phyloP scores from a whole-genome alignment of 1,139 yeast genomes.

The Zygosaccharomyces sapae region DNA sequence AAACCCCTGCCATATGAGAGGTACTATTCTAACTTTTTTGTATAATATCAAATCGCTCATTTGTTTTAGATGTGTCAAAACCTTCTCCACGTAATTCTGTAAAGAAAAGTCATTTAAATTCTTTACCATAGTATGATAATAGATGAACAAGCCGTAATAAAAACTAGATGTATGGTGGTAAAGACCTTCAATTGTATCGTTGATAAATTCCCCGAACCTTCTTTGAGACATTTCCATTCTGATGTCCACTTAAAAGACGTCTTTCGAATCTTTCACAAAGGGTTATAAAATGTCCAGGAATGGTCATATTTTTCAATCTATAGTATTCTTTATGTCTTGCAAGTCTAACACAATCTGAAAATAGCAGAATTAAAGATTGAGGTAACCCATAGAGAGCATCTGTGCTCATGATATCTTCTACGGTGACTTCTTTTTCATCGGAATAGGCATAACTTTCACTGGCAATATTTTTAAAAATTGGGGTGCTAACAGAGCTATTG shows the following conservation, averaged over 20 bases:
- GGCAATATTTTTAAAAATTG: conserved; percentile 25
- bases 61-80: conserved; percentile 60
- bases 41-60: conserved; percentile 55
- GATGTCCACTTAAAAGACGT: conserved; percentile 60
- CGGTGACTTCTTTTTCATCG: conserved; percentile 33
- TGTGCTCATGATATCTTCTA: conserved; percentile 56
- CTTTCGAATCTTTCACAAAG: conserved; percentile 48
- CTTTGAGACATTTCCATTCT: conserved; percentile 43
- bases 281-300: conserved; percentile 40
- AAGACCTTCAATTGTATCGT: conserved; percentile 61
- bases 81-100: conserved; percentile 54
- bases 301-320: conserved; percentile 27
- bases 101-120: conserved; percentile 45
- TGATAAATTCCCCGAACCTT: conserved; percentile 40
- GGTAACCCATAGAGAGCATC: conserved; percentile 85
- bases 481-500: conserved; percentile 14
- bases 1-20: conserved; percentile 85
- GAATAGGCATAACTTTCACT: conserved; percentile 31
- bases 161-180: conserved; percentile 80
- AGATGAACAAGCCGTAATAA: conserved; percentile 69
- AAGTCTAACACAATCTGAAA: conserved; percentile 65
- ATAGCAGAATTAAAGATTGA: conserved; percentile 66
- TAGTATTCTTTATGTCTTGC: conserved; percentile 59
- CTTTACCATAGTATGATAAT: conserved; percentile 64
- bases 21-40: conserved; percentile 60